Base-by-base conservation (phyloP, 176 grass and related monocot species). In the Carex myosuroides region DNA sequence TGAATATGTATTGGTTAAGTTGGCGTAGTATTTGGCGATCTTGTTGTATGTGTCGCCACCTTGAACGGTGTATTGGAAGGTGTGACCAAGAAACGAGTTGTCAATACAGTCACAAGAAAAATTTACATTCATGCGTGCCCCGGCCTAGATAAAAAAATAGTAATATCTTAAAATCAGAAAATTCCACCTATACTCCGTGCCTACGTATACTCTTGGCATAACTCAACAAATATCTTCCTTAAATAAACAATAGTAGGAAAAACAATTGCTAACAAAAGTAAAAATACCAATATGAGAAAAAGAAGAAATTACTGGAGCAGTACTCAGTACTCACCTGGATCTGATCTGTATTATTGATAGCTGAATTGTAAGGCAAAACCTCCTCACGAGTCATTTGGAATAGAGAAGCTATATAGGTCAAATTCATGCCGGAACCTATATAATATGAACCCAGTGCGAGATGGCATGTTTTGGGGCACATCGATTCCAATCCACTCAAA, bases 371-470 rank as follows among this genome's bases (percentile, higher is more conserved):
- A 7, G 0, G 18, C 26, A 0, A 12, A 26, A 88, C 64, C 11
- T 2, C 0, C 7, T 1, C 53, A 72, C 70, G 79, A 13, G 0
- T 0, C 78, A 82, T 29, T 8, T 0, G 10, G 85, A 94, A 97
- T 39, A 94, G 90, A 0, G 0, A 0, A 0, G 81, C 50, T 85
- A 95, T 90, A 81, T 85, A 84, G 80, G 77, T 87, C 8, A 93
- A 6, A 84, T 88, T 98, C 74, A 85, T n/a, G n/a, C 62, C 6
- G 24, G 0, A 1, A 16, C 2, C 0, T 61, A 95, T 3, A 21
- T 54, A 86, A 87, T 89, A 94, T 56, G 95, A 88, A 6, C 37
- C 95, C 0, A 94, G 88, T 21, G 94, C 90, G 53, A 81, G 83
- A 62, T 30, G 50, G 90, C 87, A 89, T 57, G 55, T 70, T 60